A percentile compares a stretch with the other conserved stretches of the same genome.
phyloP scores from a whole-genome alignment of 331 rosid genomes.

The Rosa hybrid region DNA sequence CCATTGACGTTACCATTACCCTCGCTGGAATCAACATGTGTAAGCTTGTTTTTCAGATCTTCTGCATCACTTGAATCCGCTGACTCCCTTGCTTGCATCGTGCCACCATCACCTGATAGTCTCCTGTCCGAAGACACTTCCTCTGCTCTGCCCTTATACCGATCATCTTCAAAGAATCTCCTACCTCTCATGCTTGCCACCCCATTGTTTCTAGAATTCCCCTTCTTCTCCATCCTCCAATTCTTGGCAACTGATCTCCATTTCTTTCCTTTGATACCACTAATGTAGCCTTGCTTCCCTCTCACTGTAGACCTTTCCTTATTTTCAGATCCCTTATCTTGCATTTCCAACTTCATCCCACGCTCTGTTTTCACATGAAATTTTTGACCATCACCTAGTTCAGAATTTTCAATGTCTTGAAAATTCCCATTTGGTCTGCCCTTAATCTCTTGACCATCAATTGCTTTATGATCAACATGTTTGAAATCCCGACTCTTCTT shows the following conservation, averaged over 20 bases:
- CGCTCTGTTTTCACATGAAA: constrained; percentile 18
- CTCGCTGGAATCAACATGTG: background rate
- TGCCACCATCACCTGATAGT: constrained; percentile 5
- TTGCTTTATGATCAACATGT: background rate
- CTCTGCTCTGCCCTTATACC: constrained; percentile 18
- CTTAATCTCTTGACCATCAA: constrained; percentile 2
- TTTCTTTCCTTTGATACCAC: constrained; percentile 42
- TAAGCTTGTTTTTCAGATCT: background rate
- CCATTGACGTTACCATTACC: background rate
- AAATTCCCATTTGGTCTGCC: constrained; percentile 16
- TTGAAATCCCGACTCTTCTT: constrained; percentile 14
- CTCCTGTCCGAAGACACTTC: constrained; percentile 17
- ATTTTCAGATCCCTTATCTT: constrained; percentile 1
- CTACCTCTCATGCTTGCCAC: constrained; percentile 23
- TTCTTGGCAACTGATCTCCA: constrained; percentile 44
- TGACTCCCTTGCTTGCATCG: constrained; percentile 13
- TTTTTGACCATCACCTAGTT: constrained; percentile 17
- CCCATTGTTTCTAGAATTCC: constrained; percentile 26
- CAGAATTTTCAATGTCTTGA: constrained; percentile 21
- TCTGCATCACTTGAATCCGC: background rate
- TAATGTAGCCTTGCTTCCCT: constrained; percentile 36
- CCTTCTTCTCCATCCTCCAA: constrained; percentile 37
- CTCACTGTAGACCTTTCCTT: constrained; percentile 9
- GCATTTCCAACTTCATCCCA: constrained; percentile 22
- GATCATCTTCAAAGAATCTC: constrained; percentile 33